Evolutionary conservation across 2,329 filamentous ascomycete species (phyloP).

Genomic region (Penicillium griseofulvum): DNA sequence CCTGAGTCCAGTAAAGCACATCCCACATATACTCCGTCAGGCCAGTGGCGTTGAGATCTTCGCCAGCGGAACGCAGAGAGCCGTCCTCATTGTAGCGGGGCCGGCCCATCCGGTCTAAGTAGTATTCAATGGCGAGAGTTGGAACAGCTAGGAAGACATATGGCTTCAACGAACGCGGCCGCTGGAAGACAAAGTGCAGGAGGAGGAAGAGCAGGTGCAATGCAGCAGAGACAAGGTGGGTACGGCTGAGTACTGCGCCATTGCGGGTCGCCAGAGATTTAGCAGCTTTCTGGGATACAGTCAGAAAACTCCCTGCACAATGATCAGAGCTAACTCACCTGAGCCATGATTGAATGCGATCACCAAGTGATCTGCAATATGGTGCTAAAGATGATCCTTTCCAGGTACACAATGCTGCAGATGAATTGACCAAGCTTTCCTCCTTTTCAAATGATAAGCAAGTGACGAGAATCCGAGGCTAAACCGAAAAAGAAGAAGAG

Average conservation of each 20-base stretch:
- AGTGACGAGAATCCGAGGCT: background rate
- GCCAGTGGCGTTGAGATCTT: slow-evolving; percentile 82
- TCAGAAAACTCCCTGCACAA: slow-evolving; percentile 1
- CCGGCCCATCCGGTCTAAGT: slow-evolving; percentile 79
- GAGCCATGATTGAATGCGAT: slow-evolving; percentile 23
- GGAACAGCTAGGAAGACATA: slow-evolving; percentile 74
- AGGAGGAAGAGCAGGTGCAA: slow-evolving; percentile 75
- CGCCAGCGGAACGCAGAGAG: slow-evolving; percentile 72
- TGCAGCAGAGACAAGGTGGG: slow-evolving; percentile 71
- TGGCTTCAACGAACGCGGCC: slow-evolving; percentile 59
- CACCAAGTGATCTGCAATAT: background rate
- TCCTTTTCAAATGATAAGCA: background rate
- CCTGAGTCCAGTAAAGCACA: slow-evolving; percentile 91
- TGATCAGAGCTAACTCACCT: slow-evolving; percentile 15
- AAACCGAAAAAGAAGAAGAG: background rate
- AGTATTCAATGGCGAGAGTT: slow-evolving; percentile 74
- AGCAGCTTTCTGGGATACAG: slow-evolving; percentile 45
- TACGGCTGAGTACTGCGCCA: slow-evolving; percentile 70
- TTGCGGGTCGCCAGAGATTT: slow-evolving; percentile 74
- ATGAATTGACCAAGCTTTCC: background rate
- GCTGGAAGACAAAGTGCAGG: slow-evolving; percentile 63
- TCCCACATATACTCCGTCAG: slow-evolving; percentile 99
- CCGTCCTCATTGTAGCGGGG: slow-evolving; percentile 67
- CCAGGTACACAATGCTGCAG: no score
- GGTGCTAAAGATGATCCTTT: background rate